phyloP scores from a whole-genome alignment of 257 asterid genomes.

The Salvia rosmarinus region DNA sequence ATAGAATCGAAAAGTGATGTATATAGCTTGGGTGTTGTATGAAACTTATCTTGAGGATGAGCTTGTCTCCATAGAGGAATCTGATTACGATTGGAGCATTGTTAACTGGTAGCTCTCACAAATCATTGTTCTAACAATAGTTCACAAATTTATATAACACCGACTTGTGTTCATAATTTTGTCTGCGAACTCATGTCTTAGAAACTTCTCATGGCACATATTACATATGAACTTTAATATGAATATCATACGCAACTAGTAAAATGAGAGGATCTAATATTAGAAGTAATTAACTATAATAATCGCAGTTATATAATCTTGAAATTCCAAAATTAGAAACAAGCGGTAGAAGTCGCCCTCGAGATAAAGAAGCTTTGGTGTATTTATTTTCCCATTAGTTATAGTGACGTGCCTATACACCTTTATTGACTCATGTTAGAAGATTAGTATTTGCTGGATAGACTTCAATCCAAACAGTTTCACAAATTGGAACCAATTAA shows the following conservation, averaged over 20 bases:
- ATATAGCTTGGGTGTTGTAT: slow-evolving; percentile 97
- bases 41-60: slow-evolving; percentile 87
- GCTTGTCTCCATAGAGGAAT: slow-evolving; percentile 74
- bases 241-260: neutral
- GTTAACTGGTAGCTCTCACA: slow-evolving; percentile 76
- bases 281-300: neutral
- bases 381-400: neutral
- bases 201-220: neutral
- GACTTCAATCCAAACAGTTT: neutral
- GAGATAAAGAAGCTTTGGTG: neutral
- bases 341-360: neutral
- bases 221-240: neutral
- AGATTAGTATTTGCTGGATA: neutral
- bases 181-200: neutral
- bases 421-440: neutral
- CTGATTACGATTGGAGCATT: slow-evolving; percentile 91
- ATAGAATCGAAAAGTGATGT: slow-evolving; percentile 69
- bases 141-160: neutral
- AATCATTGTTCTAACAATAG: neutral
- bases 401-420: too few relatives aligned
- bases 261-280: neutral
- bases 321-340: neutral
- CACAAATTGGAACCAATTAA: neutral
- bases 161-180: neutral
- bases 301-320: neutral